Percentiles rank a stretch among this genome's conserved stretches.
These are phyloP conservation scores for Umbelopsis vinacea DNA, from an alignment of 192 early-diverging fungal genomes.

Conservation along the genomic window DNA sequence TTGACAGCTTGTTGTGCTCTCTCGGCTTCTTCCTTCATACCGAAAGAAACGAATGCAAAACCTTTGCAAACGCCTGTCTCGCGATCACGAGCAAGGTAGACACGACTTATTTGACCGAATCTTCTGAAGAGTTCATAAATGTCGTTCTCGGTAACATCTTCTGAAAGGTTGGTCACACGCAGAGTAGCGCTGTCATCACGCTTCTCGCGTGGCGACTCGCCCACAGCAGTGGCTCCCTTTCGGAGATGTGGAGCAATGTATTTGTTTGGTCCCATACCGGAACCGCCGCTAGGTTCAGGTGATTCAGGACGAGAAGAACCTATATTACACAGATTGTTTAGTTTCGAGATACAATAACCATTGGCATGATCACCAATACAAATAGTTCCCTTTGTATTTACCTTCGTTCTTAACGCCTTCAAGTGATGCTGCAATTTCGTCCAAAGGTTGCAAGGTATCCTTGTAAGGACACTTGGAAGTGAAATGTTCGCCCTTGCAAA, in stretches of 20 bases:
- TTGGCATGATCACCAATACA: background rate
- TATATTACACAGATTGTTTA: background rate
- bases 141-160: conserved; percentile 88
- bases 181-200: conserved; percentile 76
- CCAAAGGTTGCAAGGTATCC: conserved; percentile 84
- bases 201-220: conserved; percentile 55
- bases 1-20: conserved; percentile 84
- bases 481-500: conserved; percentile 96
- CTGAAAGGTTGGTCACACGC: conserved; percentile 96
- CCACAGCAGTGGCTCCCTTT: conserved; percentile 45
- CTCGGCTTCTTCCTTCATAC: conserved; percentile 80
- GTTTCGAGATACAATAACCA: background rate
- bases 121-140: conserved; percentile 85
- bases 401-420: conserved; percentile 50
- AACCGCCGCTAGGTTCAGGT: conserved; percentile 33
- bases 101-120: conserved; percentile 84
- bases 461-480: conserved; percentile 98
- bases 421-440: conserved; percentile 60
- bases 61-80: conserved; percentile 90
- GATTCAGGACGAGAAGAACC: conserved; percentile 25
- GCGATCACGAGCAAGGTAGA: conserved; percentile 86
- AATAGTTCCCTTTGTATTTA: conserved; percentile 19
- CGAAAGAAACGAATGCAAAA: conserved; percentile 93
- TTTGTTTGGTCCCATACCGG: conserved; percentile 53
- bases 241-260: conserved; percentile 93